Percentiles rank a stretch among this genome's conserved stretches.
These are phyloP conservation scores for Lentinus brumalis DNA, from an alignment of 768 basidiomycete species.

Conservation along the genomic window DNA sequence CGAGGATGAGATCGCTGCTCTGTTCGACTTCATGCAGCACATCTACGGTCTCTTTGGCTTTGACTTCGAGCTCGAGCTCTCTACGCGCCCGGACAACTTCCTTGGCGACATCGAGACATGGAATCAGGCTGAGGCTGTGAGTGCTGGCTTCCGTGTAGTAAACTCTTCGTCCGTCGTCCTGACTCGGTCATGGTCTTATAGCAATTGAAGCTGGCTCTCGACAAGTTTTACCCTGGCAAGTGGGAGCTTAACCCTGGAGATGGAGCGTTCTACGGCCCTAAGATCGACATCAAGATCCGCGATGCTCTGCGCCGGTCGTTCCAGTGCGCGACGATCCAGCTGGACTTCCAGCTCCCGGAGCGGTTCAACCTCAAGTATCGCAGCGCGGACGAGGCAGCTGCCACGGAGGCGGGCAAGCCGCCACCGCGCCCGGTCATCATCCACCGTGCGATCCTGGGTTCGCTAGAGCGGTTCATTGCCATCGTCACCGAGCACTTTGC, in stretches of 20 bases:
- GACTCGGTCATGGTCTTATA: constrained; percentile 31
- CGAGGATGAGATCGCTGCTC: constrained; percentile 77
- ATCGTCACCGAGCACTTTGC: constrained; percentile 97
- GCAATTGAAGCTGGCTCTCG: constrained; percentile 85
- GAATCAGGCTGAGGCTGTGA: constrained; percentile 83
- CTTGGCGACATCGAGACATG: constrained; percentile 89
- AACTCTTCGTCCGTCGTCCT: background rate
- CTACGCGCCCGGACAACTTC: constrained; percentile 94
- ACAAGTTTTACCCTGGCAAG: constrained; percentile 81
- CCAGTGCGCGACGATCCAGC: constrained; percentile 98
- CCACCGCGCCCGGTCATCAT: constrained; percentile 92
- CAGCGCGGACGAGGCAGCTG: constrained; percentile 68
- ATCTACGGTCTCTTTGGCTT: constrained; percentile 95
- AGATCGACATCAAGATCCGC: constrained; percentile 95
- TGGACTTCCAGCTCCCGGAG: constrained; percentile 98
- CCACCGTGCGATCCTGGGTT: constrained; percentile 94
- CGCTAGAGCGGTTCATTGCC: constrained; percentile 92
- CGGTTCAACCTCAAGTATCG: constrained; percentile 95
- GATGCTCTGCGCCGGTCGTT: constrained; percentile 92
- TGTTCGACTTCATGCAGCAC: constrained; percentile 95
- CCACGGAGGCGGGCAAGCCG: constrained; percentile 44
- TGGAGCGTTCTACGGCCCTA: constrained; percentile 99
- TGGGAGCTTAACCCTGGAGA: constrained; percentile 96
- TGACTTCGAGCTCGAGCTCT: constrained; percentile 90
- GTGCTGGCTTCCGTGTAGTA: constrained; percentile 15